Conservation (phyloP, 139 green algal genomes). For the Tetradesmus obliquus region DNA sequence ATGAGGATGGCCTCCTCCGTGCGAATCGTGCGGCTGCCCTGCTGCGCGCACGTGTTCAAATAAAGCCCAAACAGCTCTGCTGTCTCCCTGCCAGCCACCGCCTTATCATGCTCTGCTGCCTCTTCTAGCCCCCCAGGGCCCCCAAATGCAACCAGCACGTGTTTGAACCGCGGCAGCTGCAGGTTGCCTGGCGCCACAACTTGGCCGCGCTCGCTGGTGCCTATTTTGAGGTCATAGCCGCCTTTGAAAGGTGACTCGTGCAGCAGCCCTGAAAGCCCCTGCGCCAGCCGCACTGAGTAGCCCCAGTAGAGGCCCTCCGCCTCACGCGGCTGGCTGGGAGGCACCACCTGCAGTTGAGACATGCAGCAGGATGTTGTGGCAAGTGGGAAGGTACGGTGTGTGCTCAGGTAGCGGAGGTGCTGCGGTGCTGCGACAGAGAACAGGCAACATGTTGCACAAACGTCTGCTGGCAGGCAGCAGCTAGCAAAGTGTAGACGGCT, state of each 20-base stretch:
- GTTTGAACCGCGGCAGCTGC: constrained; percentile 72
- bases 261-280: constrained; percentile 70
- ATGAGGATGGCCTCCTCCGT: constrained; percentile 89
- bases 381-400: not conserved
- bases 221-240: constrained; percentile 83
- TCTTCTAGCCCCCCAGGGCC: constrained; percentile 78
- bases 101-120: constrained; percentile 48
- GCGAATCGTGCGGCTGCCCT: constrained; percentile 90
- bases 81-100: constrained; percentile 38
- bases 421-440: not conserved
- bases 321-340: constrained; percentile 66
- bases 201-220: constrained; percentile 64
- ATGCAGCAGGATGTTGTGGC: not conserved
- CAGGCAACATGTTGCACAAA: not conserved
- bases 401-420: not conserved
- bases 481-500: no score
- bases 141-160: constrained; percentile 82
- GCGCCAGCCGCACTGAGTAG: constrained; percentile 83
- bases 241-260: constrained; percentile 66
- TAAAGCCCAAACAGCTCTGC: constrained; percentile 78
- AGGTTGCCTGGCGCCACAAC: constrained; percentile 55
- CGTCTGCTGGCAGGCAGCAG: no score
- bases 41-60: constrained; percentile 88
- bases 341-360: constrained; percentile 41
- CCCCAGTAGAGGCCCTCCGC: constrained; percentile 87